These are phyloP conservation scores for Entelexis paramagnoliae DNA, from an alignment of 1,139 yeast genomes.

Conservation along the genomic window DNA sequence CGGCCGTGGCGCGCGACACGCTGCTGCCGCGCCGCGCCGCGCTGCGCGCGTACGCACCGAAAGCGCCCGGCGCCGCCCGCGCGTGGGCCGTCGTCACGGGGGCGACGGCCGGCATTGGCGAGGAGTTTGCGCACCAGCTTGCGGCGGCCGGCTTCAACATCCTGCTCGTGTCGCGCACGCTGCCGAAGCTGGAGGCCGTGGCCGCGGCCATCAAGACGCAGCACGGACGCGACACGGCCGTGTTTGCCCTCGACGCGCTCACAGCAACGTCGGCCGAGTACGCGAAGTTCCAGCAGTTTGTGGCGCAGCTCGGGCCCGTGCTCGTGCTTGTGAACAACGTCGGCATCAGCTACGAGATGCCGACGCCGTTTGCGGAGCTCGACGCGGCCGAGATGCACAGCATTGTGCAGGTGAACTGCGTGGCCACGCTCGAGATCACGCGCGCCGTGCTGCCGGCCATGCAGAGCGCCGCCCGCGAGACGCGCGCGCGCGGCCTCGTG, in stretches of 20 bases:
- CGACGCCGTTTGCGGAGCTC: slow-evolving; percentile 85
- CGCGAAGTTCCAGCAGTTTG: slow-evolving; percentile 39
- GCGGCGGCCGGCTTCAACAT: slow-evolving; percentile 78
- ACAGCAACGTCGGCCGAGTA: slow-evolving; percentile 47
- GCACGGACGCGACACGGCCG: slow-evolving; percentile 52
- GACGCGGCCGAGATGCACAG: slow-evolving; percentile 57
- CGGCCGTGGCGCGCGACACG: slow-evolving; percentile 44
- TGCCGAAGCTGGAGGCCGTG: slow-evolving; percentile 57
- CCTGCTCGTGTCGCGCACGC: slow-evolving; percentile 74
- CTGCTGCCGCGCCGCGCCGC: slow-evolving; percentile 56
- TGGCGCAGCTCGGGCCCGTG: slow-evolving; percentile 37
- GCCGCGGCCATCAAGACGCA: slow-evolving; percentile 52
- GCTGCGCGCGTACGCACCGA: slow-evolving; percentile 29
- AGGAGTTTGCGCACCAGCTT: slow-evolving; percentile 76
- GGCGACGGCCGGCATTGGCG: slow-evolving; percentile 96
- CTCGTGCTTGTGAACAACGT: slow-evolving; percentile 81
- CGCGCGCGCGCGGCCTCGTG: slow-evolving; percentile 47
- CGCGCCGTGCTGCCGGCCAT: slow-evolving; percentile 63
- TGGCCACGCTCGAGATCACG: slow-evolving; percentile 76
- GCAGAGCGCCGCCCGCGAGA: slow-evolving; percentile 41
- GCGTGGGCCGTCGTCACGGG: slow-evolving; percentile 91
- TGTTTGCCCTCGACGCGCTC: slow-evolving; percentile 73
- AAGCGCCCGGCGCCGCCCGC: slow-evolving; percentile 33
- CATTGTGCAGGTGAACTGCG: slow-evolving; percentile 76
- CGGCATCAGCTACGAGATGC: slow-evolving; percentile 89